Evolutionary conservation across 2,329 filamentous ascomycete species (phyloP).

Genomic region (Nigrospora sphaerica): DNA sequence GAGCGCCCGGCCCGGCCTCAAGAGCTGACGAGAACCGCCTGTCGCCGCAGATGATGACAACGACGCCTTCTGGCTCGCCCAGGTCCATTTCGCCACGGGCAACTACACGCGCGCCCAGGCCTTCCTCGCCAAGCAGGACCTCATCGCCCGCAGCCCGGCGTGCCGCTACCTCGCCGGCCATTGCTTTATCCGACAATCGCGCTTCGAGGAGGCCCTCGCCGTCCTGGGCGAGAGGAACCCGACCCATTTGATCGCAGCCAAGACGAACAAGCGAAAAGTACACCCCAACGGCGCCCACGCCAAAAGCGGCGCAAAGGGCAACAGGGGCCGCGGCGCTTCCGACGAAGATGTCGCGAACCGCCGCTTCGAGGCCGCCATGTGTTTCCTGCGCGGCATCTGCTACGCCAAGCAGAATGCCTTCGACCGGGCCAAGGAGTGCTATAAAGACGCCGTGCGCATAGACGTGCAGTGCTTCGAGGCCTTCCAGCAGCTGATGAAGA

Average conservation of each 20-base stretch:
- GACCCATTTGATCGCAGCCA: slow-evolving; percentile 71
- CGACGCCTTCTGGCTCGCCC: slow-evolving; percentile 96
- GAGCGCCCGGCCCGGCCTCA: no score
- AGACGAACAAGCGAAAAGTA: slow-evolving; percentile 60
- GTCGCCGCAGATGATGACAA: slow-evolving; percentile 68
- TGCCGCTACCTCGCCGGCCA: slow-evolving; percentile 91
- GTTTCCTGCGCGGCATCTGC: slow-evolving; percentile 86
- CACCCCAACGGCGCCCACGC: slow-evolving; percentile 43
- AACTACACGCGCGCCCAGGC: slow-evolving; percentile 90
- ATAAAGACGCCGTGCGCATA: slow-evolving; percentile 93
- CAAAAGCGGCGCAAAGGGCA: slow-evolving; percentile 12
- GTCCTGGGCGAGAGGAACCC: slow-evolving; percentile 90
- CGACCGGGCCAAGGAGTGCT: slow-evolving; percentile 94
- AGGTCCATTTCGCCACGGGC: slow-evolving; percentile 91
- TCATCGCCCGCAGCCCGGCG: slow-evolving; percentile 73
- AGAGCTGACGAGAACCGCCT: no score
- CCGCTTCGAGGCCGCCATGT: slow-evolving; percentile 94
- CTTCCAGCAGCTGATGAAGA: slow-evolving; percentile 96
- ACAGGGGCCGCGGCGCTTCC: slow-evolving; percentile 22
- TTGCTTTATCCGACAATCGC: slow-evolving; percentile 86
- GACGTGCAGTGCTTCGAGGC: slow-evolving; percentile 98
- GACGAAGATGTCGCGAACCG: slow-evolving; percentile 68
- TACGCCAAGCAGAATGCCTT: slow-evolving; percentile 97
- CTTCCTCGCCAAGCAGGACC: slow-evolving; percentile 76
- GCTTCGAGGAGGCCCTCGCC: slow-evolving; percentile 80